Evolutionary conservation across 148 eudicot species (phyloP).

Genomic region (Silene latifolia): DNA sequence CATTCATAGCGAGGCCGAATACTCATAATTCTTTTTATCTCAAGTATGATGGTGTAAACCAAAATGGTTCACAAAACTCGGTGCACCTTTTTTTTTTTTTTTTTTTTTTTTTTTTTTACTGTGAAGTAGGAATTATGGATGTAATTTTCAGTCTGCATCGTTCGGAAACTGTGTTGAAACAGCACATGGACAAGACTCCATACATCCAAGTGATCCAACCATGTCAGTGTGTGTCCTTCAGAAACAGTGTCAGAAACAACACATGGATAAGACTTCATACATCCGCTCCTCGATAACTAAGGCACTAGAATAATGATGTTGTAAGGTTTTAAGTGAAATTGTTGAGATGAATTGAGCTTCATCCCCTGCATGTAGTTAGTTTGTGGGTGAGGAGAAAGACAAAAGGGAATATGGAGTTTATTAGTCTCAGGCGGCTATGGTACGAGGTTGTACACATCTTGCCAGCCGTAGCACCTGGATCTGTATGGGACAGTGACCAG

Average conservation of each 20-base stretch:
- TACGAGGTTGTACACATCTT: neutral
- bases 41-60: no score
- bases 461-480: neutral
- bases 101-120: neutral
- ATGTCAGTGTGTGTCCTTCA: neutral
- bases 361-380: neutral
- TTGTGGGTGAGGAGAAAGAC: neutral
- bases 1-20: no score
- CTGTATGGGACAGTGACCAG: neutral
- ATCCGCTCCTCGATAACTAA: no score
- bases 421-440: neutral
- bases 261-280: no score
- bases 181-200: no score
- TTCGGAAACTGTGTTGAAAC: neutral
- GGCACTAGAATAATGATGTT: no score
- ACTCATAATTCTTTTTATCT: no score
- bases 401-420: neutral
- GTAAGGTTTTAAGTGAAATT: neutral
- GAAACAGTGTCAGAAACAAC: no score
- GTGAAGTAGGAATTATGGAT: neutral
- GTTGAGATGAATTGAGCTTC: neutral
- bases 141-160: neutral
- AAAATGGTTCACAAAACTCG: no score
- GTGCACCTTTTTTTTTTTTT: neutral
- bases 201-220: no score